phyloP scores from a whole-genome alignment of 164 flowering plant species.

The Buxus sempervirens region DNA sequence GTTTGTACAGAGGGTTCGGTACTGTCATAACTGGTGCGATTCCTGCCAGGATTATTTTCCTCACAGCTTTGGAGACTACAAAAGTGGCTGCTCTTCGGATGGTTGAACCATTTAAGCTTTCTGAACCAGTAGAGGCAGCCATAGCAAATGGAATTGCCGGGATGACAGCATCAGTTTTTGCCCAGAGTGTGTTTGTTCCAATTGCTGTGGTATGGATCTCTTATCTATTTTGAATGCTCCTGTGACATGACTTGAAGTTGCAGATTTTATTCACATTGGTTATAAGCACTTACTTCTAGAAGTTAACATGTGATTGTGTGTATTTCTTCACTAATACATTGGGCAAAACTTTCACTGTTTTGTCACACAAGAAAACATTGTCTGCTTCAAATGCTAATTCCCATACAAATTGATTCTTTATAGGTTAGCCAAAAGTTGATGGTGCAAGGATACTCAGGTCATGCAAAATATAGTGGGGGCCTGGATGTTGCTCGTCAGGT shows the following conservation, averaged over 20 bases:
- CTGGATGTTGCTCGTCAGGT: constrained; percentile 85
- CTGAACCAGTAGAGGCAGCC: constrained; percentile 90
- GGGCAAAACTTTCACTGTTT: neutral
- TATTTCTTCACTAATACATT: neutral
- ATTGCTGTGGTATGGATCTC: constrained; percentile 77
- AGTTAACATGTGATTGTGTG: too few species aligned
- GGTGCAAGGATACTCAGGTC: constrained; percentile 98
- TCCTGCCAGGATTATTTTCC: constrained; percentile 87
- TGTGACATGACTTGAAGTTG: neutral
- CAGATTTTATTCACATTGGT: neutral
- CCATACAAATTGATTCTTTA: constrained; percentile 7
- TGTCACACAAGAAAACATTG: neutral
- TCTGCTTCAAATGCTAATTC: constrained; percentile 9
- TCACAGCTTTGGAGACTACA: constrained; percentile 90
- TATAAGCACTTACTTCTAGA: neutral
- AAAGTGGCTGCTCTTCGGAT: constrained; percentile 68
- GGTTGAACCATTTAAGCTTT: constrained; percentile 64
- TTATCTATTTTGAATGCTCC: neutral
- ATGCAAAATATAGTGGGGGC: constrained; percentile 80
- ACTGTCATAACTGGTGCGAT: constrained; percentile 92
- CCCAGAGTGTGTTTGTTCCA: constrained; percentile 94
- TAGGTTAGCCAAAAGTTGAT: constrained; percentile 95
- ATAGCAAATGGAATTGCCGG: constrained; percentile 94
- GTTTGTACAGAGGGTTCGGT: constrained; percentile 92
- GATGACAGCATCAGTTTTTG: constrained; percentile 71